These are phyloP conservation scores for Cercophora newfieldiana DNA, from an alignment of 495 filamentous ascomycete genomes.

Conservation along the genomic window DNA sequence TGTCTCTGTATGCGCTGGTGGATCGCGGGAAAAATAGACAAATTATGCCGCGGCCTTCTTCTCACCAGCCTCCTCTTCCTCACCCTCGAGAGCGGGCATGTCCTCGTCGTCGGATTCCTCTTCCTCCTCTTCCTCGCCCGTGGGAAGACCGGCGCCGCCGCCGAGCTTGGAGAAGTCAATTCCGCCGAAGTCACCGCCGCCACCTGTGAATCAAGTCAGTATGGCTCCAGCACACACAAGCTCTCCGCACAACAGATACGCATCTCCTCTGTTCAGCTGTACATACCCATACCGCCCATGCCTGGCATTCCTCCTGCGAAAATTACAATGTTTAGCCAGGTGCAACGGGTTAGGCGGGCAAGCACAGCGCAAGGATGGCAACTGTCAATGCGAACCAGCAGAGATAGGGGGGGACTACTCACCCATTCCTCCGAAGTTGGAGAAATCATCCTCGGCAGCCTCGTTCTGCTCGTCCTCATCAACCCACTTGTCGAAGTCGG, in stretches of 20 bases:
- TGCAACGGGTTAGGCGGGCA: not conserved
- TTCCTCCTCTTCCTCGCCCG: constrained; percentile 57
- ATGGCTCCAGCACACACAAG: not conserved
- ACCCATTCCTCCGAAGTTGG: constrained; percentile 63
- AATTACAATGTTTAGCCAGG: constrained; percentile 22
- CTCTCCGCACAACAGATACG: constrained; percentile 14
- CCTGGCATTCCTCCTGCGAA: constrained; percentile 46
- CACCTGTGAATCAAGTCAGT: constrained; percentile 26
- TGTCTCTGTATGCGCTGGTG: not conserved
- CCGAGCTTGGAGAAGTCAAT: constrained; percentile 95
- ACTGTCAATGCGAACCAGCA: not conserved
- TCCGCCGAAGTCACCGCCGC: constrained; percentile 63
- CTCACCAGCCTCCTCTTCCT: constrained; percentile 45
- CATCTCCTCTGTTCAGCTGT: constrained; percentile 5
- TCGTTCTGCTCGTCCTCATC: constrained; percentile 99
- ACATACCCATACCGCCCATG: constrained; percentile 51
- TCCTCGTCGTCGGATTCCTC: constrained; percentile 54
- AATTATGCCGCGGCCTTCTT: constrained; percentile 27
- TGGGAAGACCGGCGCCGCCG: constrained; percentile 53
- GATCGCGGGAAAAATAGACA: not conserved
- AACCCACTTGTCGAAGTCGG: constrained; percentile 99
- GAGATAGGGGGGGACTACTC: constrained; percentile 26
- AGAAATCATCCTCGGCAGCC: constrained; percentile 79
- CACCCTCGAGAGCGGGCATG: constrained; percentile 44
- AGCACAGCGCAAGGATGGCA: not conserved